Base-by-base conservation (phyloP, 805 yeast genomes). In the Hyphopichia homilentoma region DNA sequence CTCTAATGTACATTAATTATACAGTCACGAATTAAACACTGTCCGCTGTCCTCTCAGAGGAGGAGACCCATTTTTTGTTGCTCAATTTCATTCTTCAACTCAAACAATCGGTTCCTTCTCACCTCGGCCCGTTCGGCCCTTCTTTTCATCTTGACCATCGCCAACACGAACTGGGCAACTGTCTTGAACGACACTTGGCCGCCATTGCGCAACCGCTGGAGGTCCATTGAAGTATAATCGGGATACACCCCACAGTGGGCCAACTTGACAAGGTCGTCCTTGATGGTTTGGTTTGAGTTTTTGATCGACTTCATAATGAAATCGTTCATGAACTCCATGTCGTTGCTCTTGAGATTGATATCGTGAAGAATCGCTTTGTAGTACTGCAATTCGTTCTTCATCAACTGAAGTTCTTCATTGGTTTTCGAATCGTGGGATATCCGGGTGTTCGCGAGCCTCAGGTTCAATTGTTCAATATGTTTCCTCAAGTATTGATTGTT, bases 351-450 rank as follows among this genome's bases (percentile, higher is more conserved):
- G 33, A 58, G 27, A 30, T 61, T 57, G 32, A 66, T 49, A 35
- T 75, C 77, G 28, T 65, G 65, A 29, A 73, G 54, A 43, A 68
- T 72, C 32, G 76, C 67, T 41, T 58, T 66, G 49, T 66, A 70
- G 34, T 70, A 62, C 21, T 65, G 65, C 39, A 65, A 52, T 46
- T 74, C 75, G 29, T 59, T 57, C 27, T 63, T 62, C 21, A 63
- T 47, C 9, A 60, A 43, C 13, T 40, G 47, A 6, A 38, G 26
- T 32, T 21, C 14, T 21, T 32, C 35, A 23, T 17, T 27, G 14
- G 14, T 16, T 29, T 15, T 32, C 42, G 51, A 52, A 8, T 50
- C 46, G 2, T 49, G 35, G 11, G 61, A 50, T 19, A 50, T 46
- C 21, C 47, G 50, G 3, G 57, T 35, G 19, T 45, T 41, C 7